Conservation (phyloP, 202 grass and related monocot genomes). For the Bolboschoenoplectus hybrid region DNA sequence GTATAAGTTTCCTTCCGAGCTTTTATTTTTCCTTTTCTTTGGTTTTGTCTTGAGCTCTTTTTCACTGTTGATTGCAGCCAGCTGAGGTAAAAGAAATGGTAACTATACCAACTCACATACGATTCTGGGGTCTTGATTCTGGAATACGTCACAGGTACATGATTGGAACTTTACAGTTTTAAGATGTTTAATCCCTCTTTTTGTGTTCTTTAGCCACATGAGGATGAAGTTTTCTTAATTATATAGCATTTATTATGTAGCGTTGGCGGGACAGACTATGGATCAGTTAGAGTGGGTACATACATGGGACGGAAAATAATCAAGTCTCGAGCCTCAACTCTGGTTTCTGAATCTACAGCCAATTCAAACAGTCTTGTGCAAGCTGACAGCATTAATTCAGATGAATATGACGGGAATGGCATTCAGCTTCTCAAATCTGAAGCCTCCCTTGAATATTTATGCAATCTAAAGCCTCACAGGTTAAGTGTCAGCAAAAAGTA, state of each 20-base stretch:
- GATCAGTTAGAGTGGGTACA: constrained; percentile 92
- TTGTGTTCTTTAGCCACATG: not conserved
- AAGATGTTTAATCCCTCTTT: not conserved
- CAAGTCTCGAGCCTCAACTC: constrained; percentile 62
- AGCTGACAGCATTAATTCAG: constrained; percentile 46
- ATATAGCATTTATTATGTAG: constrained; percentile 42
- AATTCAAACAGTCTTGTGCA: constrained; percentile 41
- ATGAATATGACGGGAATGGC: constrained; percentile 70
- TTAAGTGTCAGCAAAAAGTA: constrained; percentile 27
- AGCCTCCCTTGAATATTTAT: constrained; percentile 80
- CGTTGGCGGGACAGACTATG: constrained; percentile 95
- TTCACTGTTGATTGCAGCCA: constrained; percentile 56
- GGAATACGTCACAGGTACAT: constrained; percentile 89
- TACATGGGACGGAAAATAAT: constrained; percentile 97
- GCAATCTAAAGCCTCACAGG: constrained; percentile 88
- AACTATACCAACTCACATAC: constrained; percentile 79
- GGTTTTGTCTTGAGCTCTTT: not conserved
- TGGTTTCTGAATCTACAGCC: constrained; percentile 56
- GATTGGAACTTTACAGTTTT: constrained; percentile 21
- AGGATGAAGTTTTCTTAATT: not conserved
- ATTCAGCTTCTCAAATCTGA: constrained; percentile 82
- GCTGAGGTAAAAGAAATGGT: constrained; percentile 93
- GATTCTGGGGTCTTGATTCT: constrained; percentile 97
- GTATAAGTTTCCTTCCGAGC: not conserved
- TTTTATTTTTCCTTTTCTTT: not conserved